Base-by-base conservation (phyloP, 148 eudicot genomes). In the Pharnaceum exiguum region DNA sequence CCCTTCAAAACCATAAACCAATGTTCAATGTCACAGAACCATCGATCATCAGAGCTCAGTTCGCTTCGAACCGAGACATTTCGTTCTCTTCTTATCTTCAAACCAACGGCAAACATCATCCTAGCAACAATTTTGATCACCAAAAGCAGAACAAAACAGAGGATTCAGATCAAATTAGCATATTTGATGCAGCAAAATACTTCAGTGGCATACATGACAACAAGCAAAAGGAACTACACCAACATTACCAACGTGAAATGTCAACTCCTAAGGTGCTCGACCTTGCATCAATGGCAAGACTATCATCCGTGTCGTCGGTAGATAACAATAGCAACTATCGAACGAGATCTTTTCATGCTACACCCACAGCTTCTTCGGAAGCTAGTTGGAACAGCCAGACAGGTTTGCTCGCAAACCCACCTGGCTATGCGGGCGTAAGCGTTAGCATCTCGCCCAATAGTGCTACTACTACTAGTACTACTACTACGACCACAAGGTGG, bases 321-420 rank as follows among this genome's bases (percentile, higher is more conserved):
- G 80, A 70, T 1, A 81, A 81, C 7, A 78, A 70, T 7, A 57
- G 71, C 5, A 77, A 75, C 13, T 71, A 66, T 40, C 30, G 83
- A 8, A 59, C 69, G 0, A 72, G 78, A 32, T 83, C 95, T 0
- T 79, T 79, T 24, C 76, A 69, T 5, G 82, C 91, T 0, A 86
- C 89, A 13, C 97, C 95, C 23, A 83, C 90, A 0, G 95, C 84
- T 63, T 89, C 90, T 0, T 89, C 97, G 0, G 97, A 89, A 62
- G 97, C 86, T 0, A 83, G 95, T 59, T 83, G 88, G 95, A 89
- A 79, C 53, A 89, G 97, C 86, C 88, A 79, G 64, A 76, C 83
- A 15, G 97, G 90, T 42, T 78, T 89, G 35, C 56, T 81, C 13
- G 45, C 74, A 18, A 79, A 86, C 45, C 86, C 79, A 10, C 82